Conservation (phyloP, 2,329 filamentous ascomycete genomes). For the Diaporthe destruens region DNA sequence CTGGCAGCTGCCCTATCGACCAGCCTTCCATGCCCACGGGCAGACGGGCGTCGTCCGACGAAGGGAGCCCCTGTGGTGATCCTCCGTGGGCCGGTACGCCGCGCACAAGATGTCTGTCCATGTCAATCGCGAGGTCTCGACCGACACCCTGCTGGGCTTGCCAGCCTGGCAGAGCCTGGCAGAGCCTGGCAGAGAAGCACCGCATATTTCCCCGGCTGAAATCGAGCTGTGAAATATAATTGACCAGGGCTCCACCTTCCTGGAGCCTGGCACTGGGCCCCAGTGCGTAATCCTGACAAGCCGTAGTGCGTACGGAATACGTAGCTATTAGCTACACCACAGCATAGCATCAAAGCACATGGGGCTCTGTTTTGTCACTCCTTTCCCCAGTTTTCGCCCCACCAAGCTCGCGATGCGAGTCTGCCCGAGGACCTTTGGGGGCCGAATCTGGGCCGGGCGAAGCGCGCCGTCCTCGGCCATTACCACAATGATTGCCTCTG, state of each 20-base stretch:
- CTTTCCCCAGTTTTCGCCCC: constrained; percentile 40
- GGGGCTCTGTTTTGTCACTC: constrained; percentile 32
- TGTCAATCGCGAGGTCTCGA: constrained; percentile 33
- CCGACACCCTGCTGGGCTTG: constrained; percentile 11
- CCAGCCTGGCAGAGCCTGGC: constrained; percentile 36
- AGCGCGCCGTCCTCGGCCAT: constrained; percentile 18
- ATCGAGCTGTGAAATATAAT: constrained; percentile 24
- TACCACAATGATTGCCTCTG: constrained; percentile 19
- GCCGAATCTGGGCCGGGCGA: constrained; percentile 7
- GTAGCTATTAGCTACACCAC: neutral
- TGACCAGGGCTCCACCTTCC: constrained; percentile 38
- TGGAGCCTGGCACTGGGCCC: constrained; percentile 24
- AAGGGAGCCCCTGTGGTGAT: constrained; percentile 34
- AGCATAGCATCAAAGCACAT: constrained; percentile 34
- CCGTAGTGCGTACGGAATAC: neutral
- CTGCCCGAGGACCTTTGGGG: constrained; percentile 39
- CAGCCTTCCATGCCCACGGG: constrained; percentile 32
- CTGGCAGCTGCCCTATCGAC: constrained; percentile 31
- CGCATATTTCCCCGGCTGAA: constrained; percentile 40
- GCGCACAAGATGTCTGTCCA: neutral
- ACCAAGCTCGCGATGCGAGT: constrained; percentile 39
- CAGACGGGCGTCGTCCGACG: constrained; percentile 36
- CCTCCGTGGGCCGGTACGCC: constrained; percentile 22
- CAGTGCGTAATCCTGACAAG: constrained; percentile 19
- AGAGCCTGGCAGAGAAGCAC: constrained; percentile 27